Percentiles rank a stretch among this genome's conserved stretches.
Evolutionary conservation across 306 rosid genomes (phyloP).

Genomic region (Prunus mongolica): DNA sequence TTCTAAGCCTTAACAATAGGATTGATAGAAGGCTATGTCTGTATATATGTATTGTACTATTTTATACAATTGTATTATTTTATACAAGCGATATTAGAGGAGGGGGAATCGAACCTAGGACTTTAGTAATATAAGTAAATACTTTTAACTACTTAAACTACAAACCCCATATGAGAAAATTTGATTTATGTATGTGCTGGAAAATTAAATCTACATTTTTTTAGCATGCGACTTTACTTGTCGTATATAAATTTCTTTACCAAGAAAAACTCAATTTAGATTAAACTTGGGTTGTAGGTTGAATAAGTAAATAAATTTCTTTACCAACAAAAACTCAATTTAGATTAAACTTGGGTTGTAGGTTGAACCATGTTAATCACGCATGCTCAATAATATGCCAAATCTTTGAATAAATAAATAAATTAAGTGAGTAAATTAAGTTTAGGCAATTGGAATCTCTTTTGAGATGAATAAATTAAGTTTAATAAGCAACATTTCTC

Average conservation of each 20-base stretch:
- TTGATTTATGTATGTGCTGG: neutral
- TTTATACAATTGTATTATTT: no score
- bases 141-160: no score
- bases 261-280: neutral
- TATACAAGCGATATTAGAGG: no score
- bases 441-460: no score
- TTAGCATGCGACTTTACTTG: neutral
- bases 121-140: no score
- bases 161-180: no score
- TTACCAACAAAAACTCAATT: neutral
- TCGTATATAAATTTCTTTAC: neutral
- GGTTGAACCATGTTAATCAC: slow-evolving; percentile 6
- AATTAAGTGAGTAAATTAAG: neutral
- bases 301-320: neutral
- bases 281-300: neutral
- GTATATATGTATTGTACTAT: no score
- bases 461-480: neutral
- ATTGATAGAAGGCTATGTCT: no score
- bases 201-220: neutral
- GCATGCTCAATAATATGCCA: neutral
- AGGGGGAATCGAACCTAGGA: no score
- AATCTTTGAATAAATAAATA: neutral
- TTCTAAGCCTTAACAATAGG: no score
- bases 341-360: neutral
- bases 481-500: neutral